Conservation (phyloP, 2,329 filamentous ascomycete genomes). For the Epichloe aotearoae region DNA sequence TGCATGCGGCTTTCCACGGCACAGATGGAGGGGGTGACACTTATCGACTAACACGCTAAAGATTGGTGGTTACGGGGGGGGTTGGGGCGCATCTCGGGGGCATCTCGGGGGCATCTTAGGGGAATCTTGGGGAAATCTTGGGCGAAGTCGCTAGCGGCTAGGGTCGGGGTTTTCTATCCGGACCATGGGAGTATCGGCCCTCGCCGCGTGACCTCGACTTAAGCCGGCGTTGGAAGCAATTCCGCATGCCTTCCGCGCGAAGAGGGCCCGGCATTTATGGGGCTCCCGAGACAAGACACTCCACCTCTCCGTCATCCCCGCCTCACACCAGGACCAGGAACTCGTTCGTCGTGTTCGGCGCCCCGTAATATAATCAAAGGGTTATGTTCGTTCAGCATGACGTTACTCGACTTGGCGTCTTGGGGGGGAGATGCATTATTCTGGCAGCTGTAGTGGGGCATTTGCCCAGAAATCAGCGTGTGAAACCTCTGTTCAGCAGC, state of each 20-base stretch:
- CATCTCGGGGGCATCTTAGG: not conserved
- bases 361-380: no score
- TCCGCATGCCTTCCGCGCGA: constrained; percentile 7
- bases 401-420: no score
- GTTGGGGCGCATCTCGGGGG: not conserved
- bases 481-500: no score
- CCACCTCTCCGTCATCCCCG: no score
- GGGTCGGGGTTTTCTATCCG: no score
- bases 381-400: no score
- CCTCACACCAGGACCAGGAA: no score
- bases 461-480: no score
- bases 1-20: constrained; percentile 10
- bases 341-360: no score
- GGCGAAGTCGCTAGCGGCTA: no score
- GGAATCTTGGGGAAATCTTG: not conserved
- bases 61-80: constrained; percentile 3
- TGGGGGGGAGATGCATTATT: no score
- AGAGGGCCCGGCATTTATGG: constrained; percentile 3
- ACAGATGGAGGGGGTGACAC: not conserved
- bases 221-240: constrained; percentile 5
- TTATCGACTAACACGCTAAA: constrained; percentile 9
- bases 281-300: not conserved
- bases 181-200: not conserved
- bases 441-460: no score
- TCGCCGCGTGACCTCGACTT: not conserved